Evolutionary conservation across 176 grass and related monocot species (phyloP).

Genomic region (Puccinellia tenuiflora): DNA sequence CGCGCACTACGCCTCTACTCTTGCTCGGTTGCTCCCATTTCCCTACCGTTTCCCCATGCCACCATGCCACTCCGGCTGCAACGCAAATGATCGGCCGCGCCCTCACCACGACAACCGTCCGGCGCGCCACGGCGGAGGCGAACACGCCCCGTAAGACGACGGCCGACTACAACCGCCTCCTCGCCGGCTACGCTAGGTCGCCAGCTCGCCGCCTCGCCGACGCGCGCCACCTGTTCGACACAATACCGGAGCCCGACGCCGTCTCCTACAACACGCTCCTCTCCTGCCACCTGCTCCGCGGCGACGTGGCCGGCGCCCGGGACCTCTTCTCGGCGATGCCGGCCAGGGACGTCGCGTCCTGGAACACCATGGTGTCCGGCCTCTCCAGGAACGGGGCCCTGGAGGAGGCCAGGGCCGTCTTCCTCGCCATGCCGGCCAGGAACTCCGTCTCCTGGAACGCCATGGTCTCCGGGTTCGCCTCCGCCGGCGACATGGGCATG

Average conservation of each 20-base stretch:
- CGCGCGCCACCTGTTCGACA: constrained; percentile 37
- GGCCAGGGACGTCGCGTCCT: constrained; percentile 42
- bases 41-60: no score
- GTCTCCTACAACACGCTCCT: constrained; percentile 82
- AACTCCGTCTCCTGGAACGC: constrained; percentile 65
- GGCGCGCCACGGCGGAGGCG: constrained; percentile 20
- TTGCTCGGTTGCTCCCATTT: no score
- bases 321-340: constrained; percentile 49
- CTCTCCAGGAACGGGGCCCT: constrained; percentile 34
- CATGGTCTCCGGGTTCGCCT: constrained; percentile 30
- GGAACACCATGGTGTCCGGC: constrained; percentile 72
- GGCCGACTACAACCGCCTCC: constrained; percentile 52
- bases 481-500: constrained; percentile 29
- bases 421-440: constrained; percentile 44
- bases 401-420: constrained; percentile 43
- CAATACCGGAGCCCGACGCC: constrained; percentile 38
- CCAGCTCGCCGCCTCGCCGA: constrained; percentile 13
- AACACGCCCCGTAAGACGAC: constrained; percentile 17
- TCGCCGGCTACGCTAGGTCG: constrained; percentile 24
- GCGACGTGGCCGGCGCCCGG: constrained; percentile 42
- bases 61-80: not conserved
- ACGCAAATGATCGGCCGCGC: not conserved
- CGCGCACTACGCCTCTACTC: no score
- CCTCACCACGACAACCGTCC: constrained; percentile 27
- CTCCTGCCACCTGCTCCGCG: constrained; percentile 48